Conservation (phyloP, 331 rosid species). For the Malus hybrid region DNA sequence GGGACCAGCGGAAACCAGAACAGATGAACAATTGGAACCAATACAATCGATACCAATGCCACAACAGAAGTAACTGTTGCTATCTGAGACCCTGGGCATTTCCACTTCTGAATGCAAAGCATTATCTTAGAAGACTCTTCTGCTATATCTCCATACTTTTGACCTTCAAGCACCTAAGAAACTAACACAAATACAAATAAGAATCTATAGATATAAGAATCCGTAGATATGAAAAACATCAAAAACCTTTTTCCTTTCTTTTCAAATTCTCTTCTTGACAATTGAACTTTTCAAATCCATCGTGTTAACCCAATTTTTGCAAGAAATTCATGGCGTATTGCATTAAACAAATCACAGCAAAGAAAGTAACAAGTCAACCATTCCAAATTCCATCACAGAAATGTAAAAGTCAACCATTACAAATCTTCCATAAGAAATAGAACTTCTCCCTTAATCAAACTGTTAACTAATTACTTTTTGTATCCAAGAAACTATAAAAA, state of each 20-base stretch:
- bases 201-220: neutral
- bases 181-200: neutral
- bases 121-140: conserved; percentile 40
- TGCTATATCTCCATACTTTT: conserved; percentile 18
- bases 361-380: neutral
- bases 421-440: neutral
- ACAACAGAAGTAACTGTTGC: conserved; percentile 58
- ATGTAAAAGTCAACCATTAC: neutral
- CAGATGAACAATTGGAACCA: conserved; percentile 64
- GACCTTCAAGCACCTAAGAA: conserved; percentile 22
- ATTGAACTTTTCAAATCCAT: no score
- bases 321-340: no score
- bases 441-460: neutral
- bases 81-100: conserved; percentile 60
- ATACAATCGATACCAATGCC: conserved; percentile 50
- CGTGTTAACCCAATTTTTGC: no score
- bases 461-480: neutral
- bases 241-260: no score
- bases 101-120: conserved; percentile 54
- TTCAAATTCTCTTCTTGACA: no score
- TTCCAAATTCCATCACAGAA: neutral
- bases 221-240: neutral
- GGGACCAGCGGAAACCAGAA: conserved; percentile 83
- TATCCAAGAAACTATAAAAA: neutral
- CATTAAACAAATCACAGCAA: neutral